A percentile compares a stretch with the other conserved stretches of the same genome.
Conservation (phyloP, 805 yeast species). For the Yamadazyma paraphyllophila region DNA sequence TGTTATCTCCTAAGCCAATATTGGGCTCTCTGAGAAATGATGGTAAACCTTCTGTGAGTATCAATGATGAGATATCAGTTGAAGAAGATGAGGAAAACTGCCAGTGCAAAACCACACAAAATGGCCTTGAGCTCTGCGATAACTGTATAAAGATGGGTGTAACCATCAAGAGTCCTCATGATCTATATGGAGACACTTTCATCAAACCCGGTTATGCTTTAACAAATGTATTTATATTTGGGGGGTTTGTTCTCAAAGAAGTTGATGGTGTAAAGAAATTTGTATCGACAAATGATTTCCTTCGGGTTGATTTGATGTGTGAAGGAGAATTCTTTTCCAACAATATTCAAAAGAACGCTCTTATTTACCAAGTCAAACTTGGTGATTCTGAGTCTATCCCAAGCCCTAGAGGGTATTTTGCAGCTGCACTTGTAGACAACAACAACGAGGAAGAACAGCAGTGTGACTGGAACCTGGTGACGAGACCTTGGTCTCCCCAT, state of each 20-base stretch:
- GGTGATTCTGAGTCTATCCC: conserved; percentile 23
- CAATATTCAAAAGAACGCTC: conserved; percentile 16
- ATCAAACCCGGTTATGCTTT: conserved; percentile 19
- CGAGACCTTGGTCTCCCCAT: conserved; percentile 12
- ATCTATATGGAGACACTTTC: conserved; percentile 15
- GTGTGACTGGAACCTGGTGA: conserved; percentile 18
- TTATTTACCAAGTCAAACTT: conserved; percentile 14
- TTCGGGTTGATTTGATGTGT: conserved; percentile 32
- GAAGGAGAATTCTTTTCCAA: conserved; percentile 11
- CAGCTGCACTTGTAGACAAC: conserved; percentile 28
- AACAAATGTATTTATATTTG: conserved; percentile 35
- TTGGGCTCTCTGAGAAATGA: neutral
- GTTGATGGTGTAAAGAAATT: conserved; percentile 16
- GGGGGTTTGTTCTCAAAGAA: conserved; percentile 29
- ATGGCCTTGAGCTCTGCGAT: neutral
- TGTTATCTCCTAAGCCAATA: conserved; percentile 6
- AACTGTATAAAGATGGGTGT: neutral
- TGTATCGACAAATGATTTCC: conserved; percentile 31
- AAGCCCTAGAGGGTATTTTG: conserved; percentile 39
- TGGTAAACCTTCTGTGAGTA: neutral
- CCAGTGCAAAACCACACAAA: neutral
- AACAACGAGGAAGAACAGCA: conserved; percentile 16
- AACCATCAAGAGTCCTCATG: conserved; percentile 6
- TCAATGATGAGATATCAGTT: neutral
- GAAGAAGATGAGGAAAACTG: conserved; percentile 1